Conservation (phyloP, 2,329 filamentous ascomycete species). For the Gnomoniopsis sp. region DNA sequence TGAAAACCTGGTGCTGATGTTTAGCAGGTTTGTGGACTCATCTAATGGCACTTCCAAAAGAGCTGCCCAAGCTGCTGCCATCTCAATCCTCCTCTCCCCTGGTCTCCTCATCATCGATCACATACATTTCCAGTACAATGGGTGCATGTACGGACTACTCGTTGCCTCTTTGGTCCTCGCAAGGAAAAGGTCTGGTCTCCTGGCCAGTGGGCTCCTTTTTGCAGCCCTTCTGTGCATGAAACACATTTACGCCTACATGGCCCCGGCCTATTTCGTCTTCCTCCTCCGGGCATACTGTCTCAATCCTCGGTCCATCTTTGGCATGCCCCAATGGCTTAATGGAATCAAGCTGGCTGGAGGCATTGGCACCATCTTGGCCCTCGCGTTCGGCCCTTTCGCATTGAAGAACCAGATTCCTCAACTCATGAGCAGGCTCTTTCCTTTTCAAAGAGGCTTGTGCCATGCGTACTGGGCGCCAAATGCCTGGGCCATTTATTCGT, state of each 20-base stretch:
- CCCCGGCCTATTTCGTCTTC: slow-evolving; percentile 93
- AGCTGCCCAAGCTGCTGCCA: slow-evolving; percentile 77
- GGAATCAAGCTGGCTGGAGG: slow-evolving; percentile 77
- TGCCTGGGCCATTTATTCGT: slow-evolving; percentile 95
- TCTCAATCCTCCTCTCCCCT: slow-evolving; percentile 88
- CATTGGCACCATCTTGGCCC: slow-evolving; percentile 66
- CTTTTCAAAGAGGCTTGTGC: slow-evolving; percentile 88
- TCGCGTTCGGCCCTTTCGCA: slow-evolving; percentile 88
- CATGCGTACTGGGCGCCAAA: slow-evolving; percentile 99
- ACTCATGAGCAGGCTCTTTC: slow-evolving; percentile 80
- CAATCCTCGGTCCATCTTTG: slow-evolving; percentile 70
- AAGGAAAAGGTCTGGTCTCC: slow-evolving; percentile 68
- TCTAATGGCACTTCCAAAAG: slow-evolving; percentile 63
- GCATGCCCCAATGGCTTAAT: slow-evolving; percentile 68
- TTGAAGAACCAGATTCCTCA: slow-evolving; percentile 60
- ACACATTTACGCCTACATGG: slow-evolving; percentile 96
- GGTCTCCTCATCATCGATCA: slow-evolving; percentile 96
- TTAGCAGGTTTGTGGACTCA: slow-evolving; percentile 68
- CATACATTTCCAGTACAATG: slow-evolving; percentile 99
- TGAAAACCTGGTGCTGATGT: not conserved
- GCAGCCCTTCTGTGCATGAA: slow-evolving; percentile 88
- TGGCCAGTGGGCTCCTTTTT: slow-evolving; percentile 79
- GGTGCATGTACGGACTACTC: slow-evolving; percentile 88
- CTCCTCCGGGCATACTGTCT: slow-evolving; percentile 88
- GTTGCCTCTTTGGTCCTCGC: slow-evolving; percentile 83